These are phyloP conservation scores for Acanthamoeba triangularis DNA, from an alignment of 208 protist species.

Conservation along the genomic window DNA sequence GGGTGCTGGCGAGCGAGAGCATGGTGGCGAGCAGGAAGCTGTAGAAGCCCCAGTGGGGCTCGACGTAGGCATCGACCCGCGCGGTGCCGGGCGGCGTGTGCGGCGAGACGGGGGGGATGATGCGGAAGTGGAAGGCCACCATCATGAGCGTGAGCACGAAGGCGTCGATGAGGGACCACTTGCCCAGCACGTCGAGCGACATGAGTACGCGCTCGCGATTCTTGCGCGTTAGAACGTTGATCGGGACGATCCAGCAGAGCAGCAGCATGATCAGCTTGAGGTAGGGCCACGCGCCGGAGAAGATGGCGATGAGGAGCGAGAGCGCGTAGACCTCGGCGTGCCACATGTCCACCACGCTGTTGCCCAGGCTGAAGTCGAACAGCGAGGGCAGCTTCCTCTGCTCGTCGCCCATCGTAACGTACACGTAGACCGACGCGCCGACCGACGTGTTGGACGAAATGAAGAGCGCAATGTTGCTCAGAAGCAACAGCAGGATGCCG, in stretches of 20 bases:
- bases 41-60: slow-evolving; percentile 82
- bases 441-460: slow-evolving; percentile 88
- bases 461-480: slow-evolving; percentile 89
- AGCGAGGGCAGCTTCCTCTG: slow-evolving; percentile 80
- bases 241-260: slow-evolving; percentile 89
- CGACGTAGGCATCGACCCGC: slow-evolving; percentile 79
- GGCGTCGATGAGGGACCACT: slow-evolving; percentile 96
- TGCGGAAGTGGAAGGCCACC: slow-evolving; percentile 89
- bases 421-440: slow-evolving; percentile 87
- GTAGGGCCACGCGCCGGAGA: slow-evolving; percentile 97
- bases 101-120: neutral
- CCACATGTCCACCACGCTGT: slow-evolving; percentile 94
- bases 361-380: slow-evolving; percentile 93
- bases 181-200: slow-evolving; percentile 94
- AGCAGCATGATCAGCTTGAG: slow-evolving; percentile 94
- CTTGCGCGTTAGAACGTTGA: slow-evolving; percentile 87
- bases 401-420: slow-evolving; percentile 71
- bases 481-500: slow-evolving; percentile 80
- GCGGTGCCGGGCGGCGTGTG: slow-evolving; percentile 70
- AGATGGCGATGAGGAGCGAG: slow-evolving; percentile 94
- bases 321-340: slow-evolving; percentile 92
- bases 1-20: slow-evolving; percentile 81
- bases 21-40: slow-evolving; percentile 86
- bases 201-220: slow-evolving; percentile 87
- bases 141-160: slow-evolving; percentile 96